Evolutionary conservation across 495 filamentous ascomycete genomes (phyloP), one percentile per base, ranked within the genome.

Genomic region (Hypoxylon lienhwacheense): DNA sequence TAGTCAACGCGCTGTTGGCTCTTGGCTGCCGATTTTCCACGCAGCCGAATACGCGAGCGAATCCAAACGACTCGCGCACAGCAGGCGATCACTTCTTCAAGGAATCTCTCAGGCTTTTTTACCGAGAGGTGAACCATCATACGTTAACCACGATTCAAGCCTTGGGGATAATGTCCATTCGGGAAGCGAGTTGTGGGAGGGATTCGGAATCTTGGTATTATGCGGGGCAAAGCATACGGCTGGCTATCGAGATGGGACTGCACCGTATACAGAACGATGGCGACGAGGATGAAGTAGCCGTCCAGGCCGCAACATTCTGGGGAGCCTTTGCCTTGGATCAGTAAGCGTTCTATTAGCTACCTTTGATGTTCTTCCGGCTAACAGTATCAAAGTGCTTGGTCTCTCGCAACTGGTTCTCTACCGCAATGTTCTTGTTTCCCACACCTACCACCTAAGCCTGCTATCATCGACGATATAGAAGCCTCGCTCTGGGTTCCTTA

Each of bases 81-180:
- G 79, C 84, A 2, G 88, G 89, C 1, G 82, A 87, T 42, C 77
- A 85, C 53, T 92, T 92, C 66, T 88, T 89, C 57, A 77, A 75
- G 21, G 83, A 86, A 61, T 82, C 83, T 16, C 74, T 83, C 48
- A 70, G 73, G 17, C 68, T 91, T 4, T 73, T 89, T 6, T 67
- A 82, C 34, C 70, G 80, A 22, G 74, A 82, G 52, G 60, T 66
- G 7, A 71, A 88, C 47, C 77, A 82, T 16, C 78, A 81, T 63
- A 79, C 73, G 0, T 68, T 92, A 15, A 92, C 89, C 5, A 90
- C 86, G 2, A 84, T 91, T 29, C 89, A 92, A 67, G 87, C 88
- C 0, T 66, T 92, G 17, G 82, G 84, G 3, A 77, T 95, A 49
- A 87, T 95, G 86, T 82, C 81, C 16, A 80, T 84, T 26, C 71